These are phyloP conservation scores for Bondarzewia mesenterica DNA, from an alignment of 1,284 basidiomycete species.

Conservation along the genomic window DNA sequence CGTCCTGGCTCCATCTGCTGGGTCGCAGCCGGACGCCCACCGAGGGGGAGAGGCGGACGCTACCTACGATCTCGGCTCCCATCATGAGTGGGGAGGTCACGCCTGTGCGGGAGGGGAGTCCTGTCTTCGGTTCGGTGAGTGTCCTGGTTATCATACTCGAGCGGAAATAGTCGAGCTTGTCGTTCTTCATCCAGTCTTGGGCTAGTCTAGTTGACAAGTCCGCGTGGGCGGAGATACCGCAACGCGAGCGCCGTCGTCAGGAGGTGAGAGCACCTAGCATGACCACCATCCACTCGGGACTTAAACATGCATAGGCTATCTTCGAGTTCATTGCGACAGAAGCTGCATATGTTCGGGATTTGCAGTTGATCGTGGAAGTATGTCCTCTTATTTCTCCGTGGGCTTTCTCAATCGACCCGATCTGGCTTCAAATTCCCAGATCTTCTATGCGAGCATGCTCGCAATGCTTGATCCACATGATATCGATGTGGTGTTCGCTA, in stretches of 20 bases:
- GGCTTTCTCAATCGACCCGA: slow-evolving; percentile 10
- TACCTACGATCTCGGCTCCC: slow-evolving; percentile 51
- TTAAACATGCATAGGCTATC: slow-evolving; percentile 46
- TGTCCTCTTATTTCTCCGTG: slow-evolving; percentile 14
- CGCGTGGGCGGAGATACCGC: slow-evolving; percentile 71
- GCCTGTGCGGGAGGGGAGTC: slow-evolving; percentile 31
- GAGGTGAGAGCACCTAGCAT: slow-evolving; percentile 38
- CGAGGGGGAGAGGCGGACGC: slow-evolving; percentile 28
- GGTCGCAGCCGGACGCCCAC: slow-evolving; percentile 43
- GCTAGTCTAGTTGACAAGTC: slow-evolving; percentile 80
- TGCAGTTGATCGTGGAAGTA: slow-evolving; percentile 87
- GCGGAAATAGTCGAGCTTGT: not conserved
- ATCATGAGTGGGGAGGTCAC: slow-evolving; percentile 23
- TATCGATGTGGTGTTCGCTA: slow-evolving; percentile 82
- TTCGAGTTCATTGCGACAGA: slow-evolving; percentile 92
- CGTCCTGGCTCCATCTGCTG: slow-evolving; percentile 38
- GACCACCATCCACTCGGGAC: not conserved
- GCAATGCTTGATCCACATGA: slow-evolving; percentile 72
- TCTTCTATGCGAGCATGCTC: slow-evolving; percentile 81
- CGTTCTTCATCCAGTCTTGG: slow-evolving; percentile 69
- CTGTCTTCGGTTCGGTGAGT: slow-evolving; percentile 65
- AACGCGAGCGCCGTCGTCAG: slow-evolving; percentile 77
- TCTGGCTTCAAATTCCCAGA: slow-evolving; percentile 28
- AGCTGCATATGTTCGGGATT: slow-evolving; percentile 77
- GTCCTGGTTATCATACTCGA: slow-evolving; percentile 1